These are phyloP conservation scores for Penium margaritaceum DNA, from an alignment of 139 green algal genomes.

Conservation along the genomic window DNA sequence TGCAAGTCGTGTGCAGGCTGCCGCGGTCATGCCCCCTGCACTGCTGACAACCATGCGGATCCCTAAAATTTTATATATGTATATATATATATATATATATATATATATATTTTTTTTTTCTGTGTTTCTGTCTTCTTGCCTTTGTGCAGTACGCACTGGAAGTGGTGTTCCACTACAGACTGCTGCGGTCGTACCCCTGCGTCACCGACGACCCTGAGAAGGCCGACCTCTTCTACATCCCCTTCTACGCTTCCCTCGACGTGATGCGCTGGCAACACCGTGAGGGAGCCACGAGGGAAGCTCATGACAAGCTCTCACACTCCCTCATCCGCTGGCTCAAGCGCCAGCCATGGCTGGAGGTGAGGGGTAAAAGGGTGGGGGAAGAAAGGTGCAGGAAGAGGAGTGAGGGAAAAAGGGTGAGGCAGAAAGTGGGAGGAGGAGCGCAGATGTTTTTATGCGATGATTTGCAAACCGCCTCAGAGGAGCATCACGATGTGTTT, in stretches of 20 bases:
- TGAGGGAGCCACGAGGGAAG: no score
- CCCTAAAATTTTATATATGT: neutral
- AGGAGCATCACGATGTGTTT: no score
- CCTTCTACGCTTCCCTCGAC: slow-evolving; percentile 27
- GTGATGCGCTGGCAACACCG: slow-evolving; percentile 27
- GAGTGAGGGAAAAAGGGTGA: no score
- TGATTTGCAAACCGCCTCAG: no score
- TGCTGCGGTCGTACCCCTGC: slow-evolving; percentile 23
- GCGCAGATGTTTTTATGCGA: no score
- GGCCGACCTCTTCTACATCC: slow-evolving; percentile 28
- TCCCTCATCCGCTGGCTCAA: no score
- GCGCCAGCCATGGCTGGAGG: no score
- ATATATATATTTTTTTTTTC: slow-evolving; percentile 10
- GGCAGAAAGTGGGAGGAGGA: no score
- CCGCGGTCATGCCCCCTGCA: neutral
- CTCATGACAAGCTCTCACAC: no score
- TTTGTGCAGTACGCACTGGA: slow-evolving; percentile 33
- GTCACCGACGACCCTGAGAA: slow-evolving; percentile 19
- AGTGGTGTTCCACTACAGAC: slow-evolving; percentile 19
- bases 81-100: no score
- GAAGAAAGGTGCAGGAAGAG: no score
- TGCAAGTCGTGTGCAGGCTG: neutral
- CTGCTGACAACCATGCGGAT: neutral
- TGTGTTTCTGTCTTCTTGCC: neutral
- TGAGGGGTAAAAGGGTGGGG: no score